These are phyloP conservation scores for Penicillium desertorum DNA, from an alignment of 495 filamentous ascomycete species.

Conservation along the genomic window DNA sequence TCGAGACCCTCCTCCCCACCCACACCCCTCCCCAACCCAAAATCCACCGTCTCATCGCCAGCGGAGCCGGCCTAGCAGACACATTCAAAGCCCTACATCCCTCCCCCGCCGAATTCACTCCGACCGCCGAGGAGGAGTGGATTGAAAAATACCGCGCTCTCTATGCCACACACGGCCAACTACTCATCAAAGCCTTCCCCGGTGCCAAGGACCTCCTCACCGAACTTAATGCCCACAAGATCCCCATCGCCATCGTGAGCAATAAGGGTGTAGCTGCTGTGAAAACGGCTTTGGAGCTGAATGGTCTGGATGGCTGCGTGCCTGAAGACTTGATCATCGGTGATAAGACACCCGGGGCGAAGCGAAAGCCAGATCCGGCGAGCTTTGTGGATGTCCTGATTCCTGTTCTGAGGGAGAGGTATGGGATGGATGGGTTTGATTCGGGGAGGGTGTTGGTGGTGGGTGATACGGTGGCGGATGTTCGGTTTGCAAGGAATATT, in stretches of 20 bases:
- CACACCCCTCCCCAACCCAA: slow-evolving; percentile 16
- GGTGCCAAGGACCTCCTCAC: slow-evolving; percentile 23
- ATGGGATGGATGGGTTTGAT: slow-evolving; percentile 3
- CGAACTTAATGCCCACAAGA: slow-evolving; percentile 11
- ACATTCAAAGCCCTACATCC: slow-evolving; percentile 26
- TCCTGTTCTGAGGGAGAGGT: slow-evolving; percentile 17
- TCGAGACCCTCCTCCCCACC: slow-evolving; percentile 24
- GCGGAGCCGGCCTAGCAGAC: slow-evolving; percentile 20
- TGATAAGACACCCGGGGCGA: slow-evolving; percentile 21
- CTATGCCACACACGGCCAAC: slow-evolving; percentile 29
- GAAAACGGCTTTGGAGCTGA: slow-evolving; percentile 20
- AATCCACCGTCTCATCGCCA: slow-evolving; percentile 26
- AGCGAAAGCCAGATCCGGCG: slow-evolving; percentile 30
- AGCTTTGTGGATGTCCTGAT: slow-evolving; percentile 27
- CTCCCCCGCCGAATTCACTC: slow-evolving; percentile 12
- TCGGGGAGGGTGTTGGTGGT: slow-evolving; percentile 21
- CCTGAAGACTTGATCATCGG: slow-evolving; percentile 28
- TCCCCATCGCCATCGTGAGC: slow-evolving; percentile 29
- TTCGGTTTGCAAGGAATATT: slow-evolving; percentile 26
- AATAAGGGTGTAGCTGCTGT: slow-evolving; percentile 32
- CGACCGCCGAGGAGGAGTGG: slow-evolving; percentile 18
- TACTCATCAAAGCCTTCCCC: slow-evolving; percentile 24
- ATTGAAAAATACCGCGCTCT: slow-evolving; percentile 26
- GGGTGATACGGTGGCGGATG: slow-evolving; percentile 28
- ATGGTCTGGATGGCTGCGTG: slow-evolving; percentile 17